A percentile compares a stretch with the other conserved stretches of the same genome.
These are phyloP conservation scores for Saururus chinensis DNA, from an alignment of 164 flowering plant genomes.

Conservation along the genomic window DNA sequence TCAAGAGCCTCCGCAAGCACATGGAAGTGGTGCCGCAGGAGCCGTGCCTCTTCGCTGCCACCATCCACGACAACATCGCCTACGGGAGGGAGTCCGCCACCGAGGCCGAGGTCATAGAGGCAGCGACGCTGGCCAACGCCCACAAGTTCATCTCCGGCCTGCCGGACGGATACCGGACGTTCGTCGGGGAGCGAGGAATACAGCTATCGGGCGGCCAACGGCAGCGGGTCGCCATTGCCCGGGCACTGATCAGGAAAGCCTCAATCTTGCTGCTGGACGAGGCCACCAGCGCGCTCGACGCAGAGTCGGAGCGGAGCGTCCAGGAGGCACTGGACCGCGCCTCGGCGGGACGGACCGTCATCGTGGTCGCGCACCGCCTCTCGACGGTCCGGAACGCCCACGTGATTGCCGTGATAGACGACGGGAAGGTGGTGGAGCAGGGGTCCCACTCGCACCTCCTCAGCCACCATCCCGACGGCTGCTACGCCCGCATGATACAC, in stretches of 20 bases:
- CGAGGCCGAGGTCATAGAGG: slow-evolving; percentile 79
- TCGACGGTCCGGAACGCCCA: slow-evolving; percentile 83
- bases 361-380: slow-evolving; percentile 86
- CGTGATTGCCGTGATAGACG: slow-evolving; percentile 84
- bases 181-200: slow-evolving; percentile 86
- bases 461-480: slow-evolving; percentile 78
- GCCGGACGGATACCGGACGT: slow-evolving; percentile 86
- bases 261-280: slow-evolving; percentile 83
- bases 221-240: slow-evolving; percentile 89
- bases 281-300: slow-evolving; percentile 96
- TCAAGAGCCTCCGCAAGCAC: slow-evolving; percentile 60
- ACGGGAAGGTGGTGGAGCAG: slow-evolving; percentile 91
- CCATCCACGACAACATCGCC: slow-evolving; percentile 83
- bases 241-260: slow-evolving; percentile 68
- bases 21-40: slow-evolving; percentile 88
- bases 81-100: slow-evolving; percentile 76
- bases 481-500: slow-evolving; percentile 86
- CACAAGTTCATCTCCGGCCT: slow-evolving; percentile 75
- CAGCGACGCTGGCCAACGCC: slow-evolving; percentile 79
- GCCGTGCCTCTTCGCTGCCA: slow-evolving; percentile 77
- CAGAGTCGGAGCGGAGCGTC: slow-evolving; percentile 81
- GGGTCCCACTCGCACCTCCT: slow-evolving; percentile 85
- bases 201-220: slow-evolving; percentile 95
- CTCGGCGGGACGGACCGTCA: slow-evolving; percentile 68
- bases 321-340: slow-evolving; percentile 80